Evolutionary conservation across 2,329 filamentous ascomycete genomes (phyloP).

Genomic region (Phyllosticta ampelicida): DNA sequence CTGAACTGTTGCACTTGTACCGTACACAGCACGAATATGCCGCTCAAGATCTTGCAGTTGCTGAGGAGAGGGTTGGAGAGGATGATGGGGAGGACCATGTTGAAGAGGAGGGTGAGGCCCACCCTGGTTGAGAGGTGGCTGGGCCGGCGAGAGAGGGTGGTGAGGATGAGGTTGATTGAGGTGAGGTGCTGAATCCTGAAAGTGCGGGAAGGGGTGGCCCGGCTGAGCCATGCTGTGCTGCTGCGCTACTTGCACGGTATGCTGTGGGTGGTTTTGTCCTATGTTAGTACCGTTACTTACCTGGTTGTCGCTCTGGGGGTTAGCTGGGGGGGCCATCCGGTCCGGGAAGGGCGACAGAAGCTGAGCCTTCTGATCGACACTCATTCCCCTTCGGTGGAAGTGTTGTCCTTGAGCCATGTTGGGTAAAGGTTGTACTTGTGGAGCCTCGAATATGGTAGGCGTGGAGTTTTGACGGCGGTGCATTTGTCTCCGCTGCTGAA

Average conservation of each 20-base stretch:
- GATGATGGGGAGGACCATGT: constrained; percentile 23
- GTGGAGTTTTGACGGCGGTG: constrained; percentile 86
- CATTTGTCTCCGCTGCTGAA: constrained; percentile 62
- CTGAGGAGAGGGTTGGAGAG: constrained; percentile 28
- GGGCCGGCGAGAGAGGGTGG: constrained; percentile 24
- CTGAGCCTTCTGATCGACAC: constrained; percentile 59
- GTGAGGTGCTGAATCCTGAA: constrained; percentile 11
- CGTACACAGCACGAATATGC: constrained; percentile 35
- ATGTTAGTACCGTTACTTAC: constrained; percentile 46
- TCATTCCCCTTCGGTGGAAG: constrained; percentile 70
- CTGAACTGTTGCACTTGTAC: constrained; percentile 30
- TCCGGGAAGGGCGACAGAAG: constrained; percentile 34
- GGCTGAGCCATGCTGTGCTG: constrained; percentile 75
- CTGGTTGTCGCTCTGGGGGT: constrained; percentile 39
- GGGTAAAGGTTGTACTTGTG: constrained; percentile 58
- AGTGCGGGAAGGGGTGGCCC: constrained; percentile 43
- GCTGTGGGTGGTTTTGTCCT: constrained; percentile 53
- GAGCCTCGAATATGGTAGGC: constrained; percentile 64
- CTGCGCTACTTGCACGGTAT: constrained; percentile 82
- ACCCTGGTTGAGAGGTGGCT: constrained; percentile 19
- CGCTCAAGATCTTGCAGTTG: constrained; percentile 32
- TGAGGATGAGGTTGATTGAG: constrained; percentile 22
- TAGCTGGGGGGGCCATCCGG: constrained; percentile 16
- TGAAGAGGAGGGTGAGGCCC: constrained; percentile 17
- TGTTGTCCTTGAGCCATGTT: constrained; percentile 42